Base-by-base conservation (phyloP, 2,329 filamentous ascomycete genomes). In the Talaromyces verruculosus region DNA sequence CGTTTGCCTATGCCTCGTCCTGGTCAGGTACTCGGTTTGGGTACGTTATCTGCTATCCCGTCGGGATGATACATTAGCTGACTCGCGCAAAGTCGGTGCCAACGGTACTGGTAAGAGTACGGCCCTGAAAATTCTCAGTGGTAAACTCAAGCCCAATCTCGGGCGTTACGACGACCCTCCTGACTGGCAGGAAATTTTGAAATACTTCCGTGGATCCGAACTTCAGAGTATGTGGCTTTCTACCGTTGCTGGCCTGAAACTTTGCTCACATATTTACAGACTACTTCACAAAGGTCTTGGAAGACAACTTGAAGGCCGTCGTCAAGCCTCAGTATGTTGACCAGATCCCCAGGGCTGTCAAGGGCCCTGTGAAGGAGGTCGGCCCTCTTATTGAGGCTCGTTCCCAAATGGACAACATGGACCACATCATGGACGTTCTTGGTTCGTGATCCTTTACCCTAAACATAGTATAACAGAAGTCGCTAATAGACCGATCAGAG, bases 21-120 rank as follows among this genome's bases (percentile, higher is more conserved):
- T 37, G 95, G 95, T 69, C 92, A 98, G 77, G 96, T 99, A 35
- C 83, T 99, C 66, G 95, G 95, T 84, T 86, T 99, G 62, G 65
- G 65, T 66, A 66, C 7, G 65, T 47, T 30, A 51, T 43, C 19
- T 43, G 37, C 19, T 35, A 63, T 13, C 8, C 11, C 5, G 25
- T n/a, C 7, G 15, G 47, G 15, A 51, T 35, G 59, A 41, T 60
- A 7, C n/a, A 33, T 13, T 37, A 22, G 35, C 65, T 66, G 37
- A 66, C 55, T 17, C n/a, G 30, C 2, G 13, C 28, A 51, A 63
- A 66, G 96, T 99, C 53, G 96, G 95, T 79, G 98, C 95, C 74
- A 99, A 99, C 88, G 95, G 96, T 92, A 99, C 98, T 75, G 95
- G 95, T 81, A 99, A 99, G 88, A 97, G 93, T 84, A 99, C 95